A percentile compares a stretch with the other conserved stretches of the same genome.
Evolutionary conservation across 768 basidiomycete genomes (phyloP).

Genomic region (Lentinula edodes): DNA sequence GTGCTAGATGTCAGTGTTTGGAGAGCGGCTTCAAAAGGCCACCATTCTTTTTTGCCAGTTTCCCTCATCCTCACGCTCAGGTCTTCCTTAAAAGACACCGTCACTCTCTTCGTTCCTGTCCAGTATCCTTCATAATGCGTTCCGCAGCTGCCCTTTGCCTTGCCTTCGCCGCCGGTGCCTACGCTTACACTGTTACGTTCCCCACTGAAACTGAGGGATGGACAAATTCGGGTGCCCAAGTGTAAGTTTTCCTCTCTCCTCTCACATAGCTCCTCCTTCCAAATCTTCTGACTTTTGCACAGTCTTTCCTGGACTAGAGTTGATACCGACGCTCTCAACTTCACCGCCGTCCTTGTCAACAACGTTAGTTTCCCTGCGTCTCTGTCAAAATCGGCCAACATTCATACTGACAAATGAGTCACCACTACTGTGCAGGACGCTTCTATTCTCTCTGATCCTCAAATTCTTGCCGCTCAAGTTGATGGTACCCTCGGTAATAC

Average conservation of each 20-base stretch:
- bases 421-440: slow-evolving; percentile 24
- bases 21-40: not conserved
- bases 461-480: slow-evolving; percentile 53
- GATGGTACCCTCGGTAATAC: slow-evolving; percentile 37
- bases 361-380: slow-evolving; percentile 30
- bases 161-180: slow-evolving; percentile 45
- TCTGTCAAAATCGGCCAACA: not conserved
- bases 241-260: slow-evolving; percentile 20
- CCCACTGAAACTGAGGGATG: slow-evolving; percentile 45
- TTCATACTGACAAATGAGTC: not conserved
- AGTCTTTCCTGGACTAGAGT: slow-evolving; percentile 62
- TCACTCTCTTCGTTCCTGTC: slow-evolving; percentile 3
- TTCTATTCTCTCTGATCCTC: slow-evolving; percentile 25
- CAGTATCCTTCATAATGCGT: slow-evolving; percentile 32
- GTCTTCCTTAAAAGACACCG: slow-evolving; percentile 7
- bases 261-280: not conserved
- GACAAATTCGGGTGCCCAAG: slow-evolving; percentile 50
- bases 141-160: slow-evolving; percentile 37
- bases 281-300: slow-evolving; percentile 5
- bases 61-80: not conserved
- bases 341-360: slow-evolving; percentile 66
- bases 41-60: not conserved
- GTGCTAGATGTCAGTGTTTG: not conserved
- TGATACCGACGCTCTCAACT: slow-evolving; percentile 59
- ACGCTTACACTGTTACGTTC: slow-evolving; percentile 57